These are phyloP conservation scores for Gymnopilus junonius DNA, from an alignment of 768 basidiomycete genomes.

Conservation along the genomic window DNA sequence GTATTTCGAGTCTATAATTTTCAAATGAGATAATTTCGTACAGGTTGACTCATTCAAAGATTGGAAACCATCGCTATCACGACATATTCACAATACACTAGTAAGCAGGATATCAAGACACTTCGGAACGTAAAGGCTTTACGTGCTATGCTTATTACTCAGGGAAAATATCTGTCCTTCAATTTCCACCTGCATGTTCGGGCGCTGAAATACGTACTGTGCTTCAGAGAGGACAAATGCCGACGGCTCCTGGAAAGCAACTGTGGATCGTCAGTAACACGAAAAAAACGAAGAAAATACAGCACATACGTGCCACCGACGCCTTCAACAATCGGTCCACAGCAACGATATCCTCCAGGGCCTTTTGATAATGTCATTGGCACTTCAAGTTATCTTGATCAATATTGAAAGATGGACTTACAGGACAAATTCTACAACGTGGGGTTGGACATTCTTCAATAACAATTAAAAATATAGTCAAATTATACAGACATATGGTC, in stretches of 20 bases:
- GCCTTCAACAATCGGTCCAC: constrained; percentile 12
- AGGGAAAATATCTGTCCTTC: too few relatives aligned
- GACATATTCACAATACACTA: too few relatives aligned
- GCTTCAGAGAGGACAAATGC: neutral
- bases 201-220: too few relatives aligned
- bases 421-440: neutral
- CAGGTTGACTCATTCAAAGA: too few relatives aligned
- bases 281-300: neutral
- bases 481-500: constrained; percentile 8
- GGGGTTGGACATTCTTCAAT: neutral
- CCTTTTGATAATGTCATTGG: neutral
- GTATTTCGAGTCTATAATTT: too few relatives aligned
- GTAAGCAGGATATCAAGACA: too few relatives aligned
- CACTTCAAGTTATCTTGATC: too few relatives aligned
- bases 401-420: neutral
- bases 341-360: constrained; percentile 16
- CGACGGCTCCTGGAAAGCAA: neutral
- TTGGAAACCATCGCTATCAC: too few relatives aligned
- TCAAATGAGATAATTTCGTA: too few relatives aligned
- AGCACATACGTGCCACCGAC: constrained; percentile 15
- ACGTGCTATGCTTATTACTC: too few relatives aligned
- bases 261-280: neutral
- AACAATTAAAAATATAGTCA: neutral
- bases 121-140: too few relatives aligned
- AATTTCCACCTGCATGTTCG: too few relatives aligned